A percentile compares a stretch with the other conserved stretches of the same genome.
These are phyloP conservation scores for Xanthoceras sorbifolium DNA, from an alignment of 345 rosid species.

Conservation along the genomic window DNA sequence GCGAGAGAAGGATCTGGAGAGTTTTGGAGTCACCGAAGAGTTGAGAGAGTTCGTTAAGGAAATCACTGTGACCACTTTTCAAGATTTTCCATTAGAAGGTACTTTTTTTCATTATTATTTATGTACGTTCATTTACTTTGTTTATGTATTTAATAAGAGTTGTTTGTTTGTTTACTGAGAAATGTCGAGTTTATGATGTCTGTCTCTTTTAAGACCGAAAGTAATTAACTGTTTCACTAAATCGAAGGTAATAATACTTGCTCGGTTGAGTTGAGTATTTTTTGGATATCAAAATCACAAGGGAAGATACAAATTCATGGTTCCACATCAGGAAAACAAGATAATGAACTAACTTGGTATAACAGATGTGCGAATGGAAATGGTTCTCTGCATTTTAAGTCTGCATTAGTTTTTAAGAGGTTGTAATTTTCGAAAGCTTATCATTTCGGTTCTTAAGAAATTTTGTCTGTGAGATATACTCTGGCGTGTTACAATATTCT, in stretches of 20 bases:
- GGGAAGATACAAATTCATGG: background rate
- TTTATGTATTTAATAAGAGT: background rate
- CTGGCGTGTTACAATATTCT: background rate
- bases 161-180: slow-evolving; percentile 14
- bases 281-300: background rate
- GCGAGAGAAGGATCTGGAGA: slow-evolving; percentile 39
- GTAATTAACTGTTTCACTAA: background rate
- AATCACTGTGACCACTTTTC: slow-evolving; percentile 50
- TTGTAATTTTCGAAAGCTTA: too few species aligned
- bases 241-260: background rate
- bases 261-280: too few species aligned
- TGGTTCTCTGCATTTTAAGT: background rate
- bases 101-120: background rate
- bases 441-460: too few species aligned
- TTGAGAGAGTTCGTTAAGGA: slow-evolving; percentile 58
- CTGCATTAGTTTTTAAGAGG: background rate
- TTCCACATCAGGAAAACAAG: background rate
- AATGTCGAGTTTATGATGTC: background rate
- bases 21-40: slow-evolving; percentile 55
- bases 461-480: background rate
- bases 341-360: background rate
- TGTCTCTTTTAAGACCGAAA: background rate
- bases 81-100: slow-evolving; percentile 62
- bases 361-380: background rate
- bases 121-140: too few species aligned